phyloP scores from a whole-genome alignment of 352 stramenopile genomes.

The Globisporangium okanoganense region DNA sequence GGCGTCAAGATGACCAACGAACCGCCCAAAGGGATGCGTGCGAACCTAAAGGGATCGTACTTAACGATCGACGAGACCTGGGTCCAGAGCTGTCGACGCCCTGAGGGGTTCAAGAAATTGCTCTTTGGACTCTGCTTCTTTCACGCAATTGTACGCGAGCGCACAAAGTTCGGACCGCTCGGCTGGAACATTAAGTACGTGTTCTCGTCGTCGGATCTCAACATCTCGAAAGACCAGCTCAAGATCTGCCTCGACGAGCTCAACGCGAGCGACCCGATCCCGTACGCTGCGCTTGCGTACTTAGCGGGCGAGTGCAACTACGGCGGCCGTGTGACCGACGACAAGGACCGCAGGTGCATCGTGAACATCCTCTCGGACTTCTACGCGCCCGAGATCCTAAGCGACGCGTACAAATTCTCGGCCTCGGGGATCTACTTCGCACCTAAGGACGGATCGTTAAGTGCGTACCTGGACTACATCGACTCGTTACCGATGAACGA shows the following conservation, averaged over 20 bases:
- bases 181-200: conserved; percentile 91
- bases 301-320: conserved; percentile 95
- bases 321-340: conserved; percentile 92
- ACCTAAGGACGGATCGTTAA: conserved; percentile 38
- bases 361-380: conserved; percentile 86
- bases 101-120: conserved; percentile 78
- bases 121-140: conserved; percentile 92
- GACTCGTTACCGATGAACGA: conserved; percentile 83
- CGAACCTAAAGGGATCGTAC: conserved; percentile 93
- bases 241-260: conserved; percentile 82
- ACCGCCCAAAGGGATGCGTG: conserved; percentile 91
- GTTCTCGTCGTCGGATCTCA: conserved; percentile 80
- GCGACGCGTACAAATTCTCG: conserved; percentile 77
- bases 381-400: conserved; percentile 74
- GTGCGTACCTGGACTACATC: conserved; percentile 73
- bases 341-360: conserved; percentile 90
- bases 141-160: conserved; percentile 83
- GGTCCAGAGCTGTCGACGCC: conserved; percentile 58
- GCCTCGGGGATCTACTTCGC: conserved; percentile 82
- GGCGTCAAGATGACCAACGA: conserved; percentile 97
- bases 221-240: conserved; percentile 84
- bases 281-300: conserved; percentile 91
- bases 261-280: conserved; percentile 54
- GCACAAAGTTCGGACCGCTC: conserved; percentile 81
- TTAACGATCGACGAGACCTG: conserved; percentile 75